Evolutionary conservation across 805 yeast genomes (phyloP).

Genomic region (Candida oleophila): DNA sequence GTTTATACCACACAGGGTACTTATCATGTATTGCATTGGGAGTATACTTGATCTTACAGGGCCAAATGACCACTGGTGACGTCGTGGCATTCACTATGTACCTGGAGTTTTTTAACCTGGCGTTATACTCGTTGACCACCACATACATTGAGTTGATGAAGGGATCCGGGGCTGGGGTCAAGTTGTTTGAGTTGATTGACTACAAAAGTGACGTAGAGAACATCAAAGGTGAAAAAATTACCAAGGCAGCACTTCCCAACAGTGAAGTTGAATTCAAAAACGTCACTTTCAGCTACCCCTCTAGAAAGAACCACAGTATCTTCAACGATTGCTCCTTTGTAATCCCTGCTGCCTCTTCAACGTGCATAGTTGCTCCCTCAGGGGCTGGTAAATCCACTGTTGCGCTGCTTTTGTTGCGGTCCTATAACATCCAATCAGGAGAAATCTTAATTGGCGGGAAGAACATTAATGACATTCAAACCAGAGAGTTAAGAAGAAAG

Average conservation of each 20-base stretch:
- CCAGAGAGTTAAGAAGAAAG: constrained; percentile 46
- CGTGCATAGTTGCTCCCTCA: constrained; percentile 54
- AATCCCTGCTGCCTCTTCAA: constrained; percentile 34
- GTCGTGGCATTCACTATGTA: constrained; percentile 48
- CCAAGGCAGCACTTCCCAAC: constrained; percentile 9
- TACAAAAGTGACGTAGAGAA: constrained; percentile 35
- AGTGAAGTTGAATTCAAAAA: constrained; percentile 34
- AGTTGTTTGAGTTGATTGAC: constrained; percentile 42
- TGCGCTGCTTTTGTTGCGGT: constrained; percentile 51
- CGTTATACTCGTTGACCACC: constrained; percentile 44
- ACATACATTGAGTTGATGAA: constrained; percentile 47
- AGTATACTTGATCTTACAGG: constrained; percentile 39
- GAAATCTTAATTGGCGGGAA: constrained; percentile 51
- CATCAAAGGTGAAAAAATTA: constrained; percentile 31
- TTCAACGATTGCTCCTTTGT: constrained; percentile 39
- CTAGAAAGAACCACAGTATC: constrained; percentile 33
- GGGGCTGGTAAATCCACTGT: constrained; percentile 65
- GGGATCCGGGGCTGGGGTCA: constrained; percentile 47
- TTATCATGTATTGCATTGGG: constrained; percentile 43
- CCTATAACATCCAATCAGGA: constrained; percentile 51
- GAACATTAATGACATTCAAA: constrained; percentile 47
- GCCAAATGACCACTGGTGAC: constrained; percentile 47
- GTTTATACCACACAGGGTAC: constrained; percentile 43
- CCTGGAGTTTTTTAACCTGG: constrained; percentile 43
- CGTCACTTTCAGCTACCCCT: constrained; percentile 42